Base-by-base conservation (phyloP, 495 filamentous ascomycete species). In the Annulohypoxylon stygium region DNA sequence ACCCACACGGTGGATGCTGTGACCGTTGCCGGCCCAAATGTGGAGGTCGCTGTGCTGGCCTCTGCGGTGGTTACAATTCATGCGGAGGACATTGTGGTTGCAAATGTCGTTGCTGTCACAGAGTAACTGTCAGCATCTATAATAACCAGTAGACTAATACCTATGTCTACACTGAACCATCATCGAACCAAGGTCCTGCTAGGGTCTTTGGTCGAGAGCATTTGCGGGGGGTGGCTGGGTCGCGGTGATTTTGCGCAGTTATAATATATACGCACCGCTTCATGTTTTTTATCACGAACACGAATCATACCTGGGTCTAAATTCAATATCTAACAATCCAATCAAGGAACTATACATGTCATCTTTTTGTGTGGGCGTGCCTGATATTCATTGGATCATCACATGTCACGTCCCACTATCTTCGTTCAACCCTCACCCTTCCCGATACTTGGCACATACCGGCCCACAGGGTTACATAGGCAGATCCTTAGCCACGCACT, bases 61-160 rank as follows among this genome's bases (percentile, higher is more conserved):
- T 43, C 39, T 70, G 67, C 25, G 71, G 66, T 14, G 61, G 61
- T 0, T 18, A 34, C 5, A n/a, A 61, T 7, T 25, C 14, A 14
- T 71, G 69, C 33, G 58, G 54, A 25, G 69, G 63, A 8, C 69
- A 66, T 39, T 71, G 69, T 25, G 69, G 69, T 2, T 70, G 71
- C n/a, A 7, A 34, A 5, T 69, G 70, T 23, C 20, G 25, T 14
- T 68, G 70, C 37, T 73, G 70, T 10, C 70, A 73, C 16, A 23
- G 34, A 10, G 7, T 39, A n/a, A 4, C 47, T 1, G 53, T 30
- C 14, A 25, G 20, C 4, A 43, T 23, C 18, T 39, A 39, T 39
- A 39, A 54, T n/a, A 30, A 8, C 23, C 9, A 54, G 9, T 54
- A 54, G 50, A 12, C 16, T 3, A 6, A 30, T 3, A 1, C 5